Evolutionary conservation across 169 alveolate species (phyloP), one percentile per base, ranked within the genome.

Genomic region (Eimeria tenella): DNA sequence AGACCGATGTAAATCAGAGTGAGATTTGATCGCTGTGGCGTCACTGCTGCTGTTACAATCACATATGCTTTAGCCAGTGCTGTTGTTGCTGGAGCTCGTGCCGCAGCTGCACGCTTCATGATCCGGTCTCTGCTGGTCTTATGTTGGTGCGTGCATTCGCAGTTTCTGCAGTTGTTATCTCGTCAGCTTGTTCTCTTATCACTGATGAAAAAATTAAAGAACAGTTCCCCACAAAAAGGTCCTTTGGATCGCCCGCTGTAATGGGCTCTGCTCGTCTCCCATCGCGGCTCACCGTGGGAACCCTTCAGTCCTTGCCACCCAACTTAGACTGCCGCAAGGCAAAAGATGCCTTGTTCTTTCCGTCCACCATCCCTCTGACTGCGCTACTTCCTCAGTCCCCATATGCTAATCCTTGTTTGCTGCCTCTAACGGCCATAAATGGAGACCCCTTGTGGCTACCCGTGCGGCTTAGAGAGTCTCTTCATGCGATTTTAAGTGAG

Each of bases 311-410:
- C 55, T 21, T 65, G 17, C 74, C 56, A 9, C 13, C 89, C 49
- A 62, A 8, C 68, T 42, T 13, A 50, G 58, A 25, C 55, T 42
- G 55, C 58, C 89, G 89, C 53, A 73, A 73, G 19, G 58, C 71
- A 56, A 23, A 65, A 60, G 89, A 70, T 5, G 31, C 89, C 58
- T 60, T 84, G 49, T 49, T n/a, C 65, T 25, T 60, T 52, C 92
- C 92, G 15, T 58, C 60, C 31, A 42, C 25, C 50, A 13, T 60
- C 42, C 92, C 81, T 71, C 50, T 84, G 6, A 25, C 79, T 10
- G 60, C 92, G 3, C 17, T 62, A 49, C 62, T 84, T 77, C 92
- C 92, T 62, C 92, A 42, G 31, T 55, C 92, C 15, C 79, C 79
- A 3, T 68, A 68, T 68, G 79, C 79, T 31, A 23, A n/a, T 68